phyloP scores from a whole-genome alignment of 2,329 filamentous ascomycete genomes.

The Xylaria sp. region DNA sequence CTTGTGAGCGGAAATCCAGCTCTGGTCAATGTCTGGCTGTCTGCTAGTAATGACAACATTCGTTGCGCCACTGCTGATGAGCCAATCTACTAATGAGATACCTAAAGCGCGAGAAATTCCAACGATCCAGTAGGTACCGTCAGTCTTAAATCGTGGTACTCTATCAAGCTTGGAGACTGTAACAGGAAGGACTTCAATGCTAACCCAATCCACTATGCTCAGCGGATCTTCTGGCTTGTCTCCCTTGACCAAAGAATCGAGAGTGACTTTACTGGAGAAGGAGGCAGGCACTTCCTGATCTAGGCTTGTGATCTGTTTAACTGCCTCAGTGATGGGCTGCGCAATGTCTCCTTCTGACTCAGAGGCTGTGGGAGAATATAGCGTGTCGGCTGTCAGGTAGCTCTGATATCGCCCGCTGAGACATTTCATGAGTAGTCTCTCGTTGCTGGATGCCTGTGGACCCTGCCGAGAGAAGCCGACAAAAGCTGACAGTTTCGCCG shows the following conservation, averaged over 20 bases:
- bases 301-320: neutral
- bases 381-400: neutral
- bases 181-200: neutral
- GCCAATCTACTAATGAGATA: constrained; percentile 38
- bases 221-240: neutral
- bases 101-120: constrained; percentile 37
- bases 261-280: neutral
- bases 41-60: constrained; percentile 39
- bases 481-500: neutral
- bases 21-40: constrained; percentile 17
- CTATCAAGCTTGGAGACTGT: constrained; percentile 25
- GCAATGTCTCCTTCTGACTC: neutral
- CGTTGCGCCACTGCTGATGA: constrained; percentile 36
- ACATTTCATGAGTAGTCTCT: neutral
- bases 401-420: neutral
- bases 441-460: neutral
- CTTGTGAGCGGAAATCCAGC: constrained; percentile 19
- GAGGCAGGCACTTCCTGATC: neutral
- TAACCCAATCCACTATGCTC: neutral
- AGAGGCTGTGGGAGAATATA: neutral
- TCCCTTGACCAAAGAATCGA: neutral
- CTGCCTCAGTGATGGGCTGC: neutral
- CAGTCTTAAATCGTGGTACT: constrained; percentile 31
- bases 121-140: constrained; percentile 39
- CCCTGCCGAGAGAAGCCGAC: neutral